Evolutionary conservation across 2,329 filamentous ascomycete species (phyloP), one percentile per base, ranked within the genome.

Genomic region (Fusarium subtropicale): DNA sequence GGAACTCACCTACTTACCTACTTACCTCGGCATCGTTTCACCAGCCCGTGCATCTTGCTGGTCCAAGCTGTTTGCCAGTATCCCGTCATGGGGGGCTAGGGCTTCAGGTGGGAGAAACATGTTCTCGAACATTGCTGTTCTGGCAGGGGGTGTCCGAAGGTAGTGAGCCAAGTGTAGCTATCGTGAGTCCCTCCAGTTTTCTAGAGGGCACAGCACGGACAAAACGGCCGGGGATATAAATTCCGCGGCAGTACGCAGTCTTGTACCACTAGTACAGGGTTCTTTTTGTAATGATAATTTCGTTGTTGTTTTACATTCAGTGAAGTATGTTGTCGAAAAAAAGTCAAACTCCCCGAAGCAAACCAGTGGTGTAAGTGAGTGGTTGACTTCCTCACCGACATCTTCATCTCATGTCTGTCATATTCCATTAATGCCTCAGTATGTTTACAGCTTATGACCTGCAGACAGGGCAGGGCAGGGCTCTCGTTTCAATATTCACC

Each of bases 401-500:
- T 50, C 33, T 28, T 65, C 47, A 41, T 53, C 42, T 50, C 22
- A 41, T 54, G 33, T 66, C 28, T 38, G 52, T 36, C 15, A 30
- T 52, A 38, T 24, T 52, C 28, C 26, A 42, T 22, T 64, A 62
- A 56, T 46, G 41, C 45, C 33, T 69, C 48, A 28, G 31, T 41
- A 20, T 39, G 26, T 38, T 39, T 38, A 63, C 34, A 50, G 44
- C 51, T 57, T 39, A 51, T 33, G 56, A 26, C 58, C 44, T 53
- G 33, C 51, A 63, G 56, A 22, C 54, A 63, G 56, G 47, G 52
- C 62, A 45, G 44, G 57, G 12, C 36, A 20, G n/a, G n/a, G 36
- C 36, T 39, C 36, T 39, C 38, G 66, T 69, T 67, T 69, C 66
- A 69, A 70, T 69, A 66, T 53, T 52, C 46, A 67, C 56, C 62